Base-by-base conservation (phyloP, 768 basidiomycete species). In the Amanita rimosa region DNA sequence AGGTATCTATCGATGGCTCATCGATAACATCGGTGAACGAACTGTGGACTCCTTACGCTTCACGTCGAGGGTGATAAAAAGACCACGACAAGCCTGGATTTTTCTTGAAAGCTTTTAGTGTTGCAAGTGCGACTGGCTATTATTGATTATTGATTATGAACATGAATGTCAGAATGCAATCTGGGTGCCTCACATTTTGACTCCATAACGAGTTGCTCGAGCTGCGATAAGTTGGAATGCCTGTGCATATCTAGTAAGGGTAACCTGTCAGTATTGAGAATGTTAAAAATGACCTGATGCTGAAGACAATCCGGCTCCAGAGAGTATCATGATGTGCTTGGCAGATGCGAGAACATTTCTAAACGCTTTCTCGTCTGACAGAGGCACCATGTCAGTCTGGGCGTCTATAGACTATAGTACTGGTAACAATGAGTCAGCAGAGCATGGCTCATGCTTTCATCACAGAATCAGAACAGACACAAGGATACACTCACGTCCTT, bases 251-350 rank as follows among this genome's bases (percentile, higher is more conserved):
- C 49, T 31, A 16, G 14, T 9, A n/a, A 41, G 14, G 11, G 31
- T 35, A 48, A 9, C 22, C 17, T 16, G n/a, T 14, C 6, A 11
- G 21, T 14, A 42, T 6, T 10, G n/a, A 24, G 26, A 9, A n/a
- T 13, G 9, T 3, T 24, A 5, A 46, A 8, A 48, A 61, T 29
- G 47, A 78, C 79, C 78, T 38, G 80, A 81, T 19, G 75, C 78
- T 46, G 78, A 79, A 19, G 79, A 81, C n/a, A 82, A 66, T 2
- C 80, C 80, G 26, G 81, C 80, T 5, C 80, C 80, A 16, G 71
- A 68, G 1, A 74, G 58, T 9, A 67, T 68, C 6, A 73, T 60
- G 44, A 73, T 65, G 44, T 63, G 59, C 51, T 67, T 70, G n/a
- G 54, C 50, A 13, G 55, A 46, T 6, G 53, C 34, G 7, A 64